These are phyloP conservation scores for Elongisporangium senticosum DNA, from an alignment of 352 stramenopile species.

Conservation along the genomic window DNA sequence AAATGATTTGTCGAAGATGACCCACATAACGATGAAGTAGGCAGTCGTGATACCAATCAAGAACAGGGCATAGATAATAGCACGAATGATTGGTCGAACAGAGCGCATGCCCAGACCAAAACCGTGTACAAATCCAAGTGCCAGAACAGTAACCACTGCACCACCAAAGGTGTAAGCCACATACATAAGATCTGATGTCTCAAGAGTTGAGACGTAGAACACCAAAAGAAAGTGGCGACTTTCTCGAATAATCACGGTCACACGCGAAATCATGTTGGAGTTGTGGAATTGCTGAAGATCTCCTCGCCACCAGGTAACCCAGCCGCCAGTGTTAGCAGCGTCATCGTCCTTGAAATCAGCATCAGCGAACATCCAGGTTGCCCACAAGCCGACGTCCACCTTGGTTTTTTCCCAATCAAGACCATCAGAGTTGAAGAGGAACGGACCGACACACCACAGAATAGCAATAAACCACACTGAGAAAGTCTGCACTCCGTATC, in stretches of 20 bases:
- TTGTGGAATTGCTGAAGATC: slow-evolving; percentile 56
- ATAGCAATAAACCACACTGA: slow-evolving; percentile 77
- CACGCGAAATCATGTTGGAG: slow-evolving; percentile 60
- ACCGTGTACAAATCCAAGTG: slow-evolving; percentile 38
- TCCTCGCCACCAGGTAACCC: slow-evolving; percentile 68
- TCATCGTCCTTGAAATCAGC: slow-evolving; percentile 64
- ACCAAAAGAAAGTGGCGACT: slow-evolving; percentile 71
- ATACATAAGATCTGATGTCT: slow-evolving; percentile 41
- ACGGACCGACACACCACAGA: slow-evolving; percentile 57
- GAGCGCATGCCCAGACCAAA: slow-evolving; percentile 43
- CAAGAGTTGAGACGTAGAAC: slow-evolving; percentile 63
- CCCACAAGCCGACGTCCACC: slow-evolving; percentile 54
- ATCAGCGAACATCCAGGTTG: slow-evolving; percentile 64
- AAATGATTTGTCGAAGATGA: slow-evolving; percentile 32
- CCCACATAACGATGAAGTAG: slow-evolving; percentile 49
- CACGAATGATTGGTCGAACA: slow-evolving; percentile 33
- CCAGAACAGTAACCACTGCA: slow-evolving; percentile 39
- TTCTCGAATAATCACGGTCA: slow-evolving; percentile 67
- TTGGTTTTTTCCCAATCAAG: slow-evolving; percentile 75
- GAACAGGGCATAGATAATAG: slow-evolving; percentile 32
- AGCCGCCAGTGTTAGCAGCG: slow-evolving; percentile 56
- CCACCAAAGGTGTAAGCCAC: slow-evolving; percentile 41
- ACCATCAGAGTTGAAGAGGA: slow-evolving; percentile 80
- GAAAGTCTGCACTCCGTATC: slow-evolving; percentile 74
- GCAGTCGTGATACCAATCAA: slow-evolving; percentile 21